Base-by-base conservation (phyloP, 345 rosid genomes). In the Boechera stricta region DNA sequence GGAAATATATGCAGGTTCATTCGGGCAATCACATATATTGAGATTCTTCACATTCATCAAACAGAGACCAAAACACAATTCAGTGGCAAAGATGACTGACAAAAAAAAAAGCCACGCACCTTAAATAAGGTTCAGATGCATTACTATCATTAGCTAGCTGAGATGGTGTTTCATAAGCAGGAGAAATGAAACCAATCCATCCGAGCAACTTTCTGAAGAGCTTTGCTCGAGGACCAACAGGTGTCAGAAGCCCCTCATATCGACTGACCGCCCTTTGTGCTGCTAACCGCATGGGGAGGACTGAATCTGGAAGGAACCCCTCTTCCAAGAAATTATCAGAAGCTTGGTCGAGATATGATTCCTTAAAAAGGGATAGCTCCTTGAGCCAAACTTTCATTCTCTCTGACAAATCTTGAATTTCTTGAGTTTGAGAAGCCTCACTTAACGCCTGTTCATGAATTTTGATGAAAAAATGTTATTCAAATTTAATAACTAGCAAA, bases 201-300 rank as follows among this genome's bases (percentile, higher is more conserved):
- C 86, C 77, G 67, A 94, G 88, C 82, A 94, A 82, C 84, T 81
- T 90, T 78, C 86, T 82, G 36, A 94, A 81, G 66, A 94, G 93
- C 87, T 88, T 87, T 79, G 87, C 90, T 26, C 98, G 90, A 53
- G 98, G 97, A 78, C 98, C 98, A 80, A 82, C 82, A 33, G 91
- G 86, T 55, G 98, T 87, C 29, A 94, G 84, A 80, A 91, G 77
- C 66, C 94, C 96, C 81, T 91, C 89, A 69, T 91, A 94, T 54
- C 95, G 91, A 72, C 86, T 88, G 61, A 91, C 94, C 74, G 97
- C 98, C 76, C 84, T 94, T 86, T 90, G 92, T 74, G 98, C 97
- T 55, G 98, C 97, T 73, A 90, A 72, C 83, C 95, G 85, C 71
- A 94, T 88, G 42, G 97, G 97, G 66, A 94, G 97, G 31, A 89